Evolutionary conservation across 345 rosid species (phyloP), one percentile per base, ranked within the genome.

Genomic region (Clausena lansium): DNA sequence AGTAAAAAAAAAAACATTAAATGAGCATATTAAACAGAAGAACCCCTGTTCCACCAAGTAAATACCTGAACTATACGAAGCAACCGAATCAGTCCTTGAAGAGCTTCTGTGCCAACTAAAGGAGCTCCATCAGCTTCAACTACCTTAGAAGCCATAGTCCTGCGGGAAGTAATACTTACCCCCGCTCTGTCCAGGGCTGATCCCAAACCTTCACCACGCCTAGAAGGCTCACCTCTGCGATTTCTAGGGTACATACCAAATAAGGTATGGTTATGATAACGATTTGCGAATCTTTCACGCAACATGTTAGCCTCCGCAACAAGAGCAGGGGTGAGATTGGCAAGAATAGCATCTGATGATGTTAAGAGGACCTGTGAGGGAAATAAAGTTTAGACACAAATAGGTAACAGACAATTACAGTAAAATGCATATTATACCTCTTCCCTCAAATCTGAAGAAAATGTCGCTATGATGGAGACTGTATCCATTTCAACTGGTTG

Each of bases 401-500:
- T 70, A 58, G 11, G 63, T 39, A 76, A 70, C 74, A 74, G 64
- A 28, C n/a, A 59, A 66, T 74, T 52, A 76, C 14, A 66, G 15
- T 8, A 65, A 19, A 64, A 54, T 8, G 60, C 71, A 45, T 17
- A 81, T 60, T 63, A 55, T 85, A 92, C 98, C 98, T 95, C 99
- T 88, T 95, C 99, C 61, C 99, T 91, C 81, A 95, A 80, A 58
- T 95, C 99, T 35, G 98, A 91, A 64, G 99, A 98, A 88, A 95
- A 95, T 14, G 99, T 93, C 30, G 99, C 98, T 82, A 95, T 93
- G 74, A 95, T 95, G 73, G 99, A 95, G 67, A 95, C 99, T 0
- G 99, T 91, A 85, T 95, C 99, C 99, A 95, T 95, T 88, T 95
- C 99, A 77, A 95, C 99, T 1, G 99, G 99, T 86, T 95, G 98